A percentile compares a stretch with the other conserved stretches of the same genome.
phyloP scores from a whole-genome alignment of 2,329 filamentous ascomycete species.

The Penicillium sclerotiorum region DNA sequence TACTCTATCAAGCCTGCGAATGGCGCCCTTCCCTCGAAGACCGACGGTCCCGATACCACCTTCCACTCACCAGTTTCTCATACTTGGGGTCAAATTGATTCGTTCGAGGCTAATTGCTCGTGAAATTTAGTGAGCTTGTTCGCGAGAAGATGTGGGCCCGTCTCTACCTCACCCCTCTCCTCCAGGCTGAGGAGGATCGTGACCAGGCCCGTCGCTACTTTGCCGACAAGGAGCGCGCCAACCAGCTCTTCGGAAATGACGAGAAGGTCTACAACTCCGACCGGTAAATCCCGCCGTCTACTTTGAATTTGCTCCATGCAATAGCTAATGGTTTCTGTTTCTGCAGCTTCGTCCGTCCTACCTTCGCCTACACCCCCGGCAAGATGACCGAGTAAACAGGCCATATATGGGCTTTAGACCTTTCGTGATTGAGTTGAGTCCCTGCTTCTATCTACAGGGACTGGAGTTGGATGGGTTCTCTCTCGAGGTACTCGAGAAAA shows the following conservation, averaged over 20 bases:
- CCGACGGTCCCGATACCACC: not conserved
- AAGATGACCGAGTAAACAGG: constrained; percentile 59
- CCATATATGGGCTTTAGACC: constrained; percentile 12
- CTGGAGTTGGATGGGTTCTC: constrained; percentile 13
- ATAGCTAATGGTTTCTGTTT: constrained; percentile 15
- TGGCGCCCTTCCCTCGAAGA: constrained; percentile 11
- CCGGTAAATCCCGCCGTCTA: constrained; percentile 63
- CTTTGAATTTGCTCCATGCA: not conserved
- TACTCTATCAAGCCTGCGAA: constrained; percentile 22
- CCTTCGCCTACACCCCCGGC: constrained; percentile 72
- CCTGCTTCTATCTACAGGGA: constrained; percentile 10
- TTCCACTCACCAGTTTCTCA: constrained; percentile 3
- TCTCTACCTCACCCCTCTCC: constrained; percentile 88
- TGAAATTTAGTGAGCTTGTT: constrained; percentile 73
- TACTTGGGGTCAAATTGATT: too few relatives aligned
- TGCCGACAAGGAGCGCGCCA: constrained; percentile 87
- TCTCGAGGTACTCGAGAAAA: constrained; percentile 19
- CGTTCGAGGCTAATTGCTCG: constrained; percentile 15
- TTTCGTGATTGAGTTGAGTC: constrained; percentile 6
- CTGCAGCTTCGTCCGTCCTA: constrained; percentile 76
- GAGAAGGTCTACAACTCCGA: constrained; percentile 86
- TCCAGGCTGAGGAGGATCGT: constrained; percentile 95
- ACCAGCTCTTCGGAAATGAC: constrained; percentile 82
- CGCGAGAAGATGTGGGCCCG: constrained; percentile 98
- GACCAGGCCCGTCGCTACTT: constrained; percentile 86